Base-by-base conservation (phyloP, 129 eudicot genomes). In the Chrysanthemum makinoi region DNA sequence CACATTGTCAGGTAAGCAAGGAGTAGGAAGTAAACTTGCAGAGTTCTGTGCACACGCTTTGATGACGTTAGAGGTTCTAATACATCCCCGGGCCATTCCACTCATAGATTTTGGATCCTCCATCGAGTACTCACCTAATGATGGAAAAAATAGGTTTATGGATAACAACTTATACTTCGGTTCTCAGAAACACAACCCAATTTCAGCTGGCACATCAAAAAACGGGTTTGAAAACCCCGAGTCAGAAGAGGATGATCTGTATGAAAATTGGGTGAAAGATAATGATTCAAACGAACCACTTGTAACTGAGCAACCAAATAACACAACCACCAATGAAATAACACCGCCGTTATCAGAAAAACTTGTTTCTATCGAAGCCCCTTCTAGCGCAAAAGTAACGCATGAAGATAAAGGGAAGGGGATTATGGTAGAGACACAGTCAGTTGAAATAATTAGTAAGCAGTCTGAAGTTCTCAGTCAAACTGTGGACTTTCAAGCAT, bases 21-120 rank as follows among this genome's bases (percentile, higher is more conserved):
- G 81, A 68, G 63, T 84, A 4, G 96, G 96, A 81, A 87, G 92
- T n/a, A 84, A 80, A 73, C 35, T 87, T 68, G 86, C 90, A 15
- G 90, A 87, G 46, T 87, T 81, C 65, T 93, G 98, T 80, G 82
- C 86, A 14, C 96, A 84, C 17, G 96, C 98, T 15, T 88, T 89
- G 69, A 51, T 85, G 78, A 65, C 83, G n/a, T 82, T 93, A 70
- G 95, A 93, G 82, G 88, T 87, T 19, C 77, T 93, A 44, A 80
- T 89, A 79, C 98, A 93, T 83, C 95, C 98, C 24, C 77, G 95
- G 72, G 81, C 90, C 67, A 91, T 85, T 61, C 87, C 98, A 0
- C 56, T 87, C 24, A 65, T 78, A 66, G 90, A 93, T 80, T 24
- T 51, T 30, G 52, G 82, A 10, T 81, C 88, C 7, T 35, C 73